A percentile compares a stretch with the other conserved stretches of the same genome.
These are phyloP conservation scores for Roridomyces roridus DNA, from an alignment of 768 basidiomycete species.

Conservation along the genomic window DNA sequence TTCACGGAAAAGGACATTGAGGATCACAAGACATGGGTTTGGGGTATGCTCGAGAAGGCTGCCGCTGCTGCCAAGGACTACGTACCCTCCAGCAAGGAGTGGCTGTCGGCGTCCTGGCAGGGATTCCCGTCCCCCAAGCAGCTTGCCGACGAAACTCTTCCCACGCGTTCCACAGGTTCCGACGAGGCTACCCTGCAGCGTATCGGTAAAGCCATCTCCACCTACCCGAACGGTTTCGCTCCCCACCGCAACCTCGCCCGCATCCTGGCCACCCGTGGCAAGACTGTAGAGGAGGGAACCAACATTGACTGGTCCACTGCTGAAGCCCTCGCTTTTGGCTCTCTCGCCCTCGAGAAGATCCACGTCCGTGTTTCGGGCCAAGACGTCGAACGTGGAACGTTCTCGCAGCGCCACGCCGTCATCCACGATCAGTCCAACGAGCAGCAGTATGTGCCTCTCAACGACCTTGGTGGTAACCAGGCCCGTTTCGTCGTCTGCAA, in stretches of 20 bases:
- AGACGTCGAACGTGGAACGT: slow-evolving; percentile 98
- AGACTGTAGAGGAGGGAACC: slow-evolving; percentile 87
- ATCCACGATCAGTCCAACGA: slow-evolving; percentile 96
- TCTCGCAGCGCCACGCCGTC: slow-evolving; percentile 97
- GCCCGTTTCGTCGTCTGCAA: slow-evolving; percentile 96
- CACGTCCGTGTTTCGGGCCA: slow-evolving; percentile 97
- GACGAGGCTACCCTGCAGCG: slow-evolving; percentile 78
- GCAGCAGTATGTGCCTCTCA: slow-evolving; percentile 87
- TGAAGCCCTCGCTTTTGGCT: slow-evolving; percentile 95
- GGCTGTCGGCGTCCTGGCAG: slow-evolving; percentile 97
- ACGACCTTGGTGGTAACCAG: slow-evolving; percentile 86
- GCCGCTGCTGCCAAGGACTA: slow-evolving; percentile 95
- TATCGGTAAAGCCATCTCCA: slow-evolving; percentile 87
- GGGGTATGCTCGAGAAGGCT: slow-evolving; percentile 98
- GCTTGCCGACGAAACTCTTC: slow-evolving; percentile 89
- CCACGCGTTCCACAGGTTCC: slow-evolving; percentile 87
- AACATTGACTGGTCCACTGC: slow-evolving; percentile 99
- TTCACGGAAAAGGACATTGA: slow-evolving; percentile 97
- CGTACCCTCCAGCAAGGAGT: slow-evolving; percentile 92
- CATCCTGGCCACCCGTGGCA: slow-evolving; percentile 86
- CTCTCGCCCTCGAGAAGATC: slow-evolving; percentile 89
- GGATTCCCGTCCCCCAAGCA: slow-evolving; percentile 98
- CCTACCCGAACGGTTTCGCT: slow-evolving; percentile 83
- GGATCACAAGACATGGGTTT: slow-evolving; percentile 99
- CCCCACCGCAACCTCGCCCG: slow-evolving; percentile 94